These are phyloP conservation scores for Fonsecaea erecta DNA, from an alignment of 2,329 filamentous ascomycete genomes.

Conservation along the genomic window DNA sequence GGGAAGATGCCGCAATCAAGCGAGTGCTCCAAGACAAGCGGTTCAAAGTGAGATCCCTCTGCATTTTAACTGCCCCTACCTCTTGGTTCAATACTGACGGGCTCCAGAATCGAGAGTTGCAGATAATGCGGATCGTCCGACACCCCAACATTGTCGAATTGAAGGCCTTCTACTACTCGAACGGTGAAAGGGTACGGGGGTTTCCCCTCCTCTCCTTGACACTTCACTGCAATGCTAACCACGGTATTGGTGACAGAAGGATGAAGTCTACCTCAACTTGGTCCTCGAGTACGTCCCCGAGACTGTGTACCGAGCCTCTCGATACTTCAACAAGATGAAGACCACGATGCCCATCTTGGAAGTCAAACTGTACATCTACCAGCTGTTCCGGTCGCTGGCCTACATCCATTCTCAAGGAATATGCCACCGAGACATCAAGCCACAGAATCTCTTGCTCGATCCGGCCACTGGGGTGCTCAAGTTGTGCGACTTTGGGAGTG, in stretches of 20 bases:
- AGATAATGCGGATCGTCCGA: slow-evolving; percentile 99
- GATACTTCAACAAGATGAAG: slow-evolving; percentile 99
- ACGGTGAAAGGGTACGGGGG: slow-evolving; percentile 84
- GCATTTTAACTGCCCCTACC: background rate
- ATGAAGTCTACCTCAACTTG: slow-evolving; percentile 97
- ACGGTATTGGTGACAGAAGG: slow-evolving; percentile 65
- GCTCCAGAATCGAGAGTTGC: slow-evolving; percentile 89
- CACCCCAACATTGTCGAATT: slow-evolving; percentile 99
- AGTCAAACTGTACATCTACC: slow-evolving; percentile 99
- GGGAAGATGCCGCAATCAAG: slow-evolving; percentile 98
- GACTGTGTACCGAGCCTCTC: slow-evolving; percentile 95
- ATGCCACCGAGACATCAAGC: slow-evolving; percentile 98
- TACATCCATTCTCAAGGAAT: slow-evolving; percentile 99
- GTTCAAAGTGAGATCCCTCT: slow-evolving; percentile 77
- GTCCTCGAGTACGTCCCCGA: slow-evolving; percentile 98
- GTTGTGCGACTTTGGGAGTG: slow-evolving; percentile 97
- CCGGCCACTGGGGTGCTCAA: slow-evolving; percentile 90
- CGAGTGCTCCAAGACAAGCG: slow-evolving; percentile 98
- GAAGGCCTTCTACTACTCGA: slow-evolving; percentile 99
- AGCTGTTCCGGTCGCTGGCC: slow-evolving; percentile 95
- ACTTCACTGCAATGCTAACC: background rate
- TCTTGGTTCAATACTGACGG: slow-evolving; percentile 40
- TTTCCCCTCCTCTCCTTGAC: slow-evolving; percentile 2
- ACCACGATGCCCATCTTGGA: slow-evolving; percentile 98
- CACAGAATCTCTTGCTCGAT: slow-evolving; percentile 93